Evolutionary conservation across 2,329 filamentous ascomycete species (phyloP), one percentile per base, ranked within the genome.

Genomic region (Calcarisporium arbuscula): DNA sequence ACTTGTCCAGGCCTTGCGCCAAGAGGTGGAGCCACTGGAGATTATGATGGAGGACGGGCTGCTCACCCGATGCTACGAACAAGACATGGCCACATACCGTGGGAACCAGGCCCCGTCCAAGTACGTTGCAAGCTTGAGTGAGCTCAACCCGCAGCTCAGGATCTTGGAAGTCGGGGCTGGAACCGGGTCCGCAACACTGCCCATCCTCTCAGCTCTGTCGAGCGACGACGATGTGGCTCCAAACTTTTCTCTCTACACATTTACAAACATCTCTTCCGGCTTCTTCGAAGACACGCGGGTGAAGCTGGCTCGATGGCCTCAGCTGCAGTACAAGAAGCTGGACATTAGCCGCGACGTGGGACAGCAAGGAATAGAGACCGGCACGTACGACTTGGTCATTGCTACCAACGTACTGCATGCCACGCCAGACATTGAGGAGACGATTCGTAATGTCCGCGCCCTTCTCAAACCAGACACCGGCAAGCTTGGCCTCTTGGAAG

Each of bases 381-480:
- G 40, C 4, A 36, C 47, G 0, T 62, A 54, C 38, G 61, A 64
- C 22, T 12, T 64, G 3, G 36, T 64, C 11, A 36, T 62, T 14
- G 57, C 54, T 2, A 48, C 49, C 3, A 42, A 50, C 14, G 54
- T 60, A 1, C 39, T 68, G 1, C 56, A 64, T 30, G 55, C 58
- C 3, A 62, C 60, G 2, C n/a, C 20, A n/a, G 46, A 29, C 36
- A 34, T 36, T 42, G 41, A 31, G 36, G 19, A 45, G 30, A 50
- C 39, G 25, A 41, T 50, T 17, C n/a, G 26, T 4, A 56, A 65
- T 33, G 45, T 53, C 1, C 54, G 61, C 1, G 40, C 42, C 0
- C 43, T 68, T 0, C 44, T 68, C 2, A 63, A 57, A 16, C 60
- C 66, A 0, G 62, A 14, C 22, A 25, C 58, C 4, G 69, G 68